Percentiles rank a stretch among this genome's conserved stretches.
These are phyloP conservation scores for Hypoxylon sp. DNA, from an alignment of 2,329 filamentous ascomycete species.

Conservation along the genomic window DNA sequence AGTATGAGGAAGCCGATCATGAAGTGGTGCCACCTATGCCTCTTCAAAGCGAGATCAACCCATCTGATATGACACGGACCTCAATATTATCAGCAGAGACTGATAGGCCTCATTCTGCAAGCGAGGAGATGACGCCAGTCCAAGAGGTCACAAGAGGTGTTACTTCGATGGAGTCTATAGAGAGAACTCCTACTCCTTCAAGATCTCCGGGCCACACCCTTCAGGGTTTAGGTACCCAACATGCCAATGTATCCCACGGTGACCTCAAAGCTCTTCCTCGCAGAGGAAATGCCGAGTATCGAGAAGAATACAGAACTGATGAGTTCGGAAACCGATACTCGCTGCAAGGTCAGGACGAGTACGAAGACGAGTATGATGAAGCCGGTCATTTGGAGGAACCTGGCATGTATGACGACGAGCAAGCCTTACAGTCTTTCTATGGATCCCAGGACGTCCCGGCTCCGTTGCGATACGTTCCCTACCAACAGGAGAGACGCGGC, in stretches of 20 bases:
- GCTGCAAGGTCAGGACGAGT: conserved; percentile 53
- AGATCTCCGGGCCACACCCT: conserved; percentile 66
- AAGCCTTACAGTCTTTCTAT: conserved; percentile 65
- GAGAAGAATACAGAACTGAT: conserved; percentile 65
- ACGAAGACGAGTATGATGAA: conserved; percentile 63
- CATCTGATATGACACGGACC: conserved; percentile 88
- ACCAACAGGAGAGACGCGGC: conserved; percentile 77
- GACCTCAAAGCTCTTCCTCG: conserved; percentile 70
- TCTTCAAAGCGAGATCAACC: conserved; percentile 85
- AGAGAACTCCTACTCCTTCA: conserved; percentile 72
- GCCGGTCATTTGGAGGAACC: conserved; percentile 56
- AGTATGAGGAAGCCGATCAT: conserved; percentile 67
- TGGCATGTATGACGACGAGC: conserved; percentile 60
- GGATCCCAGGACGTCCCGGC: conserved; percentile 74
- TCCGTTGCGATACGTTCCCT: conserved; percentile 76
- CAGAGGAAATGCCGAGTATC: conserved; percentile 59
- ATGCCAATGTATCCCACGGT: conserved; percentile 74
- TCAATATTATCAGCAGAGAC: conserved; percentile 89
- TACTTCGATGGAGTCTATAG: conserved; percentile 71
- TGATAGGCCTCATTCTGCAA: conserved; percentile 78
- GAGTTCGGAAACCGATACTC: conserved; percentile 62
- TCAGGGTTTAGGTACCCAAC: conserved; percentile 76
- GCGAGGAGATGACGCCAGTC: conserved; percentile 72
- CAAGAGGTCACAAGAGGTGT: conserved; percentile 75
- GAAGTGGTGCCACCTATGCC: conserved; percentile 84